phyloP scores from a whole-genome alignment of 306 rosid species.

The cucumber (Cucumis sativus) region DNA sequence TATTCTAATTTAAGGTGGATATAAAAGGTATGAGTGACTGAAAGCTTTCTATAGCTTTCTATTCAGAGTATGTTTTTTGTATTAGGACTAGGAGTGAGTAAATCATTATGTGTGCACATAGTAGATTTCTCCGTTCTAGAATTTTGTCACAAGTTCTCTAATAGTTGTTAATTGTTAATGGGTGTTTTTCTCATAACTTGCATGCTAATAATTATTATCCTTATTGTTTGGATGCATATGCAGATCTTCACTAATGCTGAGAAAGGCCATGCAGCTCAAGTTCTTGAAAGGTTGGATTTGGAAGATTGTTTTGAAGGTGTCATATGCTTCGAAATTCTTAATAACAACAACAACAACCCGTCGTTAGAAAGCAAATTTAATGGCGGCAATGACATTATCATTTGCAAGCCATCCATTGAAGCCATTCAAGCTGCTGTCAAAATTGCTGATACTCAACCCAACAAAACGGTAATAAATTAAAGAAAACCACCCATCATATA shows the following conservation, averaged over 20 bases:
- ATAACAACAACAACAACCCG: neutral
- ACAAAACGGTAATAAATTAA: neutral
- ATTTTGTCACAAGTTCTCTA: too few species aligned
- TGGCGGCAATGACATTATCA: neutral
- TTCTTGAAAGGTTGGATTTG: conserved; percentile 47
- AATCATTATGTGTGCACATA: too few species aligned
- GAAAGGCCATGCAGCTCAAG: conserved; percentile 51
- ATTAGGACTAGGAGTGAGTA: too few species aligned
- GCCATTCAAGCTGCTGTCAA: conserved; percentile 2
- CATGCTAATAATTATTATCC: too few species aligned
- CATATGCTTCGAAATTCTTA: conserved; percentile 84
- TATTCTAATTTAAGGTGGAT: too few species aligned
- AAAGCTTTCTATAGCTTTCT: too few species aligned
- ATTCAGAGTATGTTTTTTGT: too few species aligned
- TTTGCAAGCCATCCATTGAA: conserved; percentile 9
- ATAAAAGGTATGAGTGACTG: too few species aligned
- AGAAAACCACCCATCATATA: too few species aligned
- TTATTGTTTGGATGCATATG: neutral
- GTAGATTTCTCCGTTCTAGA: too few species aligned
- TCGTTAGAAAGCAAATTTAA: neutral
- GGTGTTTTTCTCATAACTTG: too few species aligned
- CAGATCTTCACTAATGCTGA: conserved; percentile 86
- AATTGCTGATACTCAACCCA: neutral
- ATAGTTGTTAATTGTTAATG: too few species aligned
- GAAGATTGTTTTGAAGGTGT: conserved; percentile 79